Percentiles rank a stretch among this genome's conserved stretches.
phyloP scores from a whole-genome alignment of 805 yeast genomes.

The Saccharomycopsis babjevae region DNA sequence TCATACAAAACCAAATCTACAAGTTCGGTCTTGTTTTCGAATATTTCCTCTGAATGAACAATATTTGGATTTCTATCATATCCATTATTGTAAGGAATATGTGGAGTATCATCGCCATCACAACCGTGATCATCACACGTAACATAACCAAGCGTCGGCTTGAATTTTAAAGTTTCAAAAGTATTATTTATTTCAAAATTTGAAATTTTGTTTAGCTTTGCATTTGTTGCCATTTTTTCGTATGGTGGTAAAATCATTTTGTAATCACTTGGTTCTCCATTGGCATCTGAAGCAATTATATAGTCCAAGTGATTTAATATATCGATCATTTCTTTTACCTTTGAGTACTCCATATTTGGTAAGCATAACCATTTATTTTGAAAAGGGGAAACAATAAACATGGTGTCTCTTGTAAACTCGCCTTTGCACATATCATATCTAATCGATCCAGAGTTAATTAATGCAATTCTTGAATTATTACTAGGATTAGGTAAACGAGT shows the following conservation, averaged over 20 bases:
- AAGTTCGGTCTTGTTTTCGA: slow-evolving; percentile 22
- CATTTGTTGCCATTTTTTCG: slow-evolving; percentile 17
- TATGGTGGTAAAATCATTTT: slow-evolving; percentile 4
- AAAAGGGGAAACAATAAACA: slow-evolving; percentile 79
- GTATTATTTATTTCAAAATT: not conserved
- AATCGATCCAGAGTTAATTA: slow-evolving; percentile 80
- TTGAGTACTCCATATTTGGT: slow-evolving; percentile 41
- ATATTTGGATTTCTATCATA: slow-evolving; percentile 70
- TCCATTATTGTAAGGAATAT: slow-evolving; percentile 36
- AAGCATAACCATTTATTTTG: slow-evolving; percentile 68
- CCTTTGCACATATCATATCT: slow-evolving; percentile 83
- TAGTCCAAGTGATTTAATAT: slow-evolving; percentile 49
- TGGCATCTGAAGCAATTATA: slow-evolving; percentile 23
- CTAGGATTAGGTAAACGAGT: slow-evolving; percentile 31
- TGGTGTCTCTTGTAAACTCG: slow-evolving; percentile 68
- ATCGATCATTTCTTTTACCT: slow-evolving; percentile 46
- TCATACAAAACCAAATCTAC: slow-evolving; percentile 74
- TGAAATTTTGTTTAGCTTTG: not conserved
- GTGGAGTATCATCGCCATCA: slow-evolving; percentile 80
- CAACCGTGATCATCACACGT: slow-evolving; percentile 79
- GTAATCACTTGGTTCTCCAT: not conserved
- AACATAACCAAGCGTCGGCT: slow-evolving; percentile 55
- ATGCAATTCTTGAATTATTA: slow-evolving; percentile 37
- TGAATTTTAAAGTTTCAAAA: slow-evolving; percentile 7
- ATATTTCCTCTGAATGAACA: slow-evolving; percentile 38